Evolutionary conservation across 2,329 filamentous ascomycete genomes (phyloP), one percentile per base, ranked within the genome.

Genomic region (Microcera coccophila): DNA sequence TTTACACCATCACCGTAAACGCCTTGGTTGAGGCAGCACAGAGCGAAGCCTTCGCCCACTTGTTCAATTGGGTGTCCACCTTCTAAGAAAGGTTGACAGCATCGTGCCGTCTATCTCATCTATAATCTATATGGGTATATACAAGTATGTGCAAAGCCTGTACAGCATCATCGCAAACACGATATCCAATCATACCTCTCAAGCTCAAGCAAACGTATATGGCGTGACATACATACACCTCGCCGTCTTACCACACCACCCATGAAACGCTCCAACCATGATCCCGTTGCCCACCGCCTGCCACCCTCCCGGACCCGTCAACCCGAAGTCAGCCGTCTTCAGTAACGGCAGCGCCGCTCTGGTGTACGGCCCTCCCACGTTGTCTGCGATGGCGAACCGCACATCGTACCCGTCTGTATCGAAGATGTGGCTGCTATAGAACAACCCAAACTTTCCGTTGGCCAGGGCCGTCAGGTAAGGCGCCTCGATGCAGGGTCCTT

Each of bases 371-470:
- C 71, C 71, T 31, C 36, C 42, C 28, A 73, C 41, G 36, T 47
- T 49, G 9, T 52, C 46, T 8, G 73, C 65, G 7, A 74, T 75
- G 2, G 81, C 80, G 54, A 79, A 84, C 41, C 74, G 73, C n/a
- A 81, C 69, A 53, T 82, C 75, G 60, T 84, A 84, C 28, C 57
- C 55, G 3, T 71, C 60, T 19, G 72, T 69, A 2, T 70, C 71
- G 60, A 69, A 84, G 62, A 79, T 82, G 42, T 81, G 75, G 32
- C 74, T 76, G 53, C 76, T 81, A 62, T 76, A 85, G 59, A 84
- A 82, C 33, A 85, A 63, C 38, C 8, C 29, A 8, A 80, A 70
- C 55, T 84, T 84, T 4, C 74, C 75, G 15, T 70, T 67, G 1
- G 50, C 54, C 3, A 66, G 64, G n/a, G 60, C 60, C 11, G 78